Percentiles rank a stretch among this genome's conserved stretches.
These are phyloP conservation scores for Talaromyces wortmannii DNA, from an alignment of 495 filamentous ascomycete species.

Conservation along the genomic window DNA sequence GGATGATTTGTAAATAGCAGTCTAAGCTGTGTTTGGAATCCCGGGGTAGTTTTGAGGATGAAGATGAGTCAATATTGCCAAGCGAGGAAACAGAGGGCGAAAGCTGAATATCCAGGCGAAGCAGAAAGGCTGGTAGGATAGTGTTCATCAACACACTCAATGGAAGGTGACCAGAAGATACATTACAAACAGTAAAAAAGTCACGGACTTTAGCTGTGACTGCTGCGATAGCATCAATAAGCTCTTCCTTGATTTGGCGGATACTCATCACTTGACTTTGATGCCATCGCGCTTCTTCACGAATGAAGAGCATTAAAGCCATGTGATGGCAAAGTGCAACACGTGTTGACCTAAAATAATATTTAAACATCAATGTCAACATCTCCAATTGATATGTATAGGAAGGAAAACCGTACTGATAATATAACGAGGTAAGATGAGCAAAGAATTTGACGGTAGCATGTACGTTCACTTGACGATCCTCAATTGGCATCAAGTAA, in stretches of 20 bases:
- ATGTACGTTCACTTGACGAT: neutral
- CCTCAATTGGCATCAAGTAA: neutral
- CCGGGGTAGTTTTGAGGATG: neutral
- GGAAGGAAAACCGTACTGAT: neutral
- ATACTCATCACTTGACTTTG: neutral
- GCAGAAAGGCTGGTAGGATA: neutral
- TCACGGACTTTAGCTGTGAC: neutral
- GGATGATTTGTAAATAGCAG: neutral
- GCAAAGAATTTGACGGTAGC: neutral
- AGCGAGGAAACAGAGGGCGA: neutral
- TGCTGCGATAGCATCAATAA: neutral
- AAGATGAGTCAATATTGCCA: neutral
- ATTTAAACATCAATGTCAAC: too few relatives aligned
- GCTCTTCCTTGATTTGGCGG: neutral
- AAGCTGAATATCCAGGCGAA: neutral
- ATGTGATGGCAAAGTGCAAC: neutral
- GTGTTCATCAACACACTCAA: neutral
- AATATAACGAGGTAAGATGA: neutral
- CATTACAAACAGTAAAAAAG: neutral
- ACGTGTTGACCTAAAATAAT: neutral
- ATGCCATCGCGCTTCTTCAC: neutral
- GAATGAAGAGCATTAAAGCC: neutral
- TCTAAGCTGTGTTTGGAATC: neutral
- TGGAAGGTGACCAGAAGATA: neutral
- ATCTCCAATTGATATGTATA: too few relatives aligned